These are phyloP conservation scores for Yarrowia galli DNA, from an alignment of 1,139 yeast species.

Conservation along the genomic window DNA sequence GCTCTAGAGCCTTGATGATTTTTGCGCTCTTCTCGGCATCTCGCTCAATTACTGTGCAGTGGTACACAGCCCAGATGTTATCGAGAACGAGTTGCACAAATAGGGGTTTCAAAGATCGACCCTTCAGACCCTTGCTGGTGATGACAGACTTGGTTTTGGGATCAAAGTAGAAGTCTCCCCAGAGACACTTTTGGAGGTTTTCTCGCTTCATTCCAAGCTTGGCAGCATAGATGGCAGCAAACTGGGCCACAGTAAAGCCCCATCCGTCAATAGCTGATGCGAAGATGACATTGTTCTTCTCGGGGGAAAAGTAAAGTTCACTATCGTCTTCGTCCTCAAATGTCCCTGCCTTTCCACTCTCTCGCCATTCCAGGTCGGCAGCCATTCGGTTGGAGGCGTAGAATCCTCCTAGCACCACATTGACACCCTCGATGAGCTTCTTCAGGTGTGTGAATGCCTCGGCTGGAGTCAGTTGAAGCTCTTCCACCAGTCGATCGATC, in stretches of 20 bases:
- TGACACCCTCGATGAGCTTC: slow-evolving; percentile 87
- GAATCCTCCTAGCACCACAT: slow-evolving; percentile 92
- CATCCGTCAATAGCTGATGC: slow-evolving; percentile 97
- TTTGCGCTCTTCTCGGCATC: slow-evolving; percentile 76
- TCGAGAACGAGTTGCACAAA: slow-evolving; percentile 89
- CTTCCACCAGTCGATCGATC: slow-evolving; percentile 84
- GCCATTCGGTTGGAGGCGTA: slow-evolving; percentile 94
- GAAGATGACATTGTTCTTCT: slow-evolving; percentile 87
- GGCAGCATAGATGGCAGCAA: slow-evolving; percentile 83
- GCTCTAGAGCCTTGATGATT: slow-evolving; percentile 72
- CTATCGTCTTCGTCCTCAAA: slow-evolving; percentile 46
- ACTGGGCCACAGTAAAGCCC: slow-evolving; percentile 93
- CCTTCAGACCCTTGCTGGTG: slow-evolving; percentile 52
- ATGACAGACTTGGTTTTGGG: slow-evolving; percentile 83
- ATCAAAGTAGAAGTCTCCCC: slow-evolving; percentile 95
- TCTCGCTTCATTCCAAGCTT: slow-evolving; percentile 85
- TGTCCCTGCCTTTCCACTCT: slow-evolving; percentile 55
- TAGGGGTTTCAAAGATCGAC: slow-evolving; percentile 68
- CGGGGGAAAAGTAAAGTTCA: slow-evolving; percentile 85
- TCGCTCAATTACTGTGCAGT: slow-evolving; percentile 67
- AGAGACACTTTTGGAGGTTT: slow-evolving; percentile 81
- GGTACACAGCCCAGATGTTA: slow-evolving; percentile 91
- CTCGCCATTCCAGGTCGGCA: slow-evolving; percentile 85
- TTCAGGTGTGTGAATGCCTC: slow-evolving; percentile 87
- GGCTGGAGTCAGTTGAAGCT: slow-evolving; percentile 77